These are phyloP conservation scores for Tylopilus sp. DNA, from an alignment of 1,284 basidiomycete species.

Conservation along the genomic window DNA sequence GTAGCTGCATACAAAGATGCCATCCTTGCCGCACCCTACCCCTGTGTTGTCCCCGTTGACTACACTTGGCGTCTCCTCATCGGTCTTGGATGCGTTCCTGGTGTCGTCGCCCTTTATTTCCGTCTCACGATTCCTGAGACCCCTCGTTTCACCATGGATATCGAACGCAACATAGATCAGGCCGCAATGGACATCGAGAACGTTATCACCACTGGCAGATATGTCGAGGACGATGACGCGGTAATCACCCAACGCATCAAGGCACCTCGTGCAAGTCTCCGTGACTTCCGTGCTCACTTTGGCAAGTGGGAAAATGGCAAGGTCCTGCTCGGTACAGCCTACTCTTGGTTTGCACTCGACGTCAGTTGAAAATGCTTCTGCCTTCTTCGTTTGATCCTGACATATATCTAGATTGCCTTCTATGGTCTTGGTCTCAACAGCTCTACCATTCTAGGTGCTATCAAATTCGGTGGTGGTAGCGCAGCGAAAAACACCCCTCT, in stretches of 20 bases:
- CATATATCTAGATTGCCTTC: slow-evolving; percentile 61
- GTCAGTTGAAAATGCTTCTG: slow-evolving; percentile 38
- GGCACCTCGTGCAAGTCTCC: slow-evolving; percentile 57
- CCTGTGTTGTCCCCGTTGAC: slow-evolving; percentile 49
- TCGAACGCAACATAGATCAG: slow-evolving; percentile 72
- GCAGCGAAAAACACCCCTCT: slow-evolving; percentile 24
- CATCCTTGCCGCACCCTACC: slow-evolving; percentile 49
- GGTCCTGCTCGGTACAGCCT: slow-evolving; percentile 59
- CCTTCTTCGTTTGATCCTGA: slow-evolving; percentile 7
- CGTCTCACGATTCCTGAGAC: slow-evolving; percentile 69
- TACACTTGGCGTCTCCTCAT: slow-evolving; percentile 61
- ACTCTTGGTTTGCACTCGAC: slow-evolving; percentile 75
- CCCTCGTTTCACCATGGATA: slow-evolving; percentile 77
- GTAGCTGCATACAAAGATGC: slow-evolving; percentile 66
- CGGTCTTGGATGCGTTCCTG: slow-evolving; percentile 65
- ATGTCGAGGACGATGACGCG: slow-evolving; percentile 54
- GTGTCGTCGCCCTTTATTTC: slow-evolving; percentile 64
- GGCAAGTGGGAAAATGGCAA: slow-evolving; percentile 57
- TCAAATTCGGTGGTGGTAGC: slow-evolving; percentile 38
- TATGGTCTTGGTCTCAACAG: slow-evolving; percentile 73
- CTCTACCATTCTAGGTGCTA: slow-evolving; percentile 52
- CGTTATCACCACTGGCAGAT: slow-evolving; percentile 56
- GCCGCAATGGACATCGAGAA: slow-evolving; percentile 65
- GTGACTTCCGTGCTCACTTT: slow-evolving; percentile 62
- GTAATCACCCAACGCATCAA: slow-evolving; percentile 52